Base-by-base conservation (phyloP, 2,329 filamentous ascomycete species). In the Amesomyces nigricolor region DNA sequence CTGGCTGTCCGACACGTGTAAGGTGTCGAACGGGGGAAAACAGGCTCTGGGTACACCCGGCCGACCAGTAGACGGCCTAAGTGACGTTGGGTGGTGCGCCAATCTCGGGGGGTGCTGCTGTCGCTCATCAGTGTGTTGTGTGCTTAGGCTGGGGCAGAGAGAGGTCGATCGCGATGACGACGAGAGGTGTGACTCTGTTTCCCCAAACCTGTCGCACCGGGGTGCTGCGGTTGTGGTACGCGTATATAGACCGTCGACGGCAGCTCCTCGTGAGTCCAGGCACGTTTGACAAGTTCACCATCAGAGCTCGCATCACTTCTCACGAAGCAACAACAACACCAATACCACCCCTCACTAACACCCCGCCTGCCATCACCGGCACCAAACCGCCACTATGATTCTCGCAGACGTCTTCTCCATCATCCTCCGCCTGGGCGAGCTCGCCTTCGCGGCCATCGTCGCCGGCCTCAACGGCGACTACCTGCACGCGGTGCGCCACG, bases 371-470 rank as follows among this genome's bases (percentile, higher is more conserved):
- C 17, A 19, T 19, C 17, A 19, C 17, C 17, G 17, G 17, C 17
- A 14, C 8, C 30, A 19, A 19, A 26, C 11, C 40, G 16, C 19
- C 29, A 51, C 37, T 47, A 81, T 81, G 78, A 71, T 79, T 60
- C 54, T 83, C 58, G 76, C 77, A 9, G 78, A 82, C 56, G 61
- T 85, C 19, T 59, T 79, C 29, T 81, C 80, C 22, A 75, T 83
- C 60, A 68, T 80, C 63, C 75, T 87, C 62, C 82, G 83, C 66
- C 67, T 80, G 11, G 77, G 75, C 63, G 77, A 71, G 73, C 78
- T 91, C 60, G 82, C 77, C 64, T 90, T 87, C 66, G 85, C 80
- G n/a, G 78, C 81, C 62, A 86, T 90, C 58, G 83, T 89, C 50
- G 83, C 85, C 22, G 87, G 86, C 58, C 75, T 90, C 58, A 82